These are phyloP conservation scores for Salix arbutifolia DNA, from an alignment of 345 rosid genomes.

Conservation along the genomic window DNA sequence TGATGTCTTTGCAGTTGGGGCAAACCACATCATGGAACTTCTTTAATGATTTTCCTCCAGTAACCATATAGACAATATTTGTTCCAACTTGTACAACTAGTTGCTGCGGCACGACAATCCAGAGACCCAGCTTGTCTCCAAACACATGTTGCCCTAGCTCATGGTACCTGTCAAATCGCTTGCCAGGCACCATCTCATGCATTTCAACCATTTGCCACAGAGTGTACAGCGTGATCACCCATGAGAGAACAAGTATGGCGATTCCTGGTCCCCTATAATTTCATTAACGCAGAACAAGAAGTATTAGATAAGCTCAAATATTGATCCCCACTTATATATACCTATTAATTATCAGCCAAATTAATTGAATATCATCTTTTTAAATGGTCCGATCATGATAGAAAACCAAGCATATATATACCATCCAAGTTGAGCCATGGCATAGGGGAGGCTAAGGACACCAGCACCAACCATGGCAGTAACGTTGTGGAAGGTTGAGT, in stretches of 20 bases:
- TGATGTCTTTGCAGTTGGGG: constrained; percentile 43
- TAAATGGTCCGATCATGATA: too few species aligned
- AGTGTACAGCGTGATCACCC: constrained; percentile 72
- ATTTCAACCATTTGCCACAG: constrained; percentile 92
- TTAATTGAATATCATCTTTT: too few species aligned
- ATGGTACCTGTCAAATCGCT: constrained; percentile 72
- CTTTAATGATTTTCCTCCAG: constrained; percentile 75
- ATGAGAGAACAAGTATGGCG: constrained; percentile 44
- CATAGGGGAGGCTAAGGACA: constrained; percentile 81
- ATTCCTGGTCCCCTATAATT: constrained; percentile 70
- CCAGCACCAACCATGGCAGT: constrained; percentile 94
- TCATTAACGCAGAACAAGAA: neutral
- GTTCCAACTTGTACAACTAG: constrained; percentile 62
- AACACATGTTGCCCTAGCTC: constrained; percentile 73
- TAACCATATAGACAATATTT: constrained; percentile 74
- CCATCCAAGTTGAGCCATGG: constrained; percentile 86
- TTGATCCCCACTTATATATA: neutral
- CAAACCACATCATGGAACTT: constrained; percentile 58
- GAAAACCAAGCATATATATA: constrained; percentile 4
- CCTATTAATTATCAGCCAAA: too few species aligned
- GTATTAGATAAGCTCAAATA: neutral
- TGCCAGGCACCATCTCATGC: constrained; percentile 81
- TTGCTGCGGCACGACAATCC: constrained; percentile 81
- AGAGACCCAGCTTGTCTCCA: constrained; percentile 74
- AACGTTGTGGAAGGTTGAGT: constrained; percentile 83